Conservation (phyloP, 495 filamentous ascomycete genomes). For the Hyphodiscus hymeniophilus region DNA sequence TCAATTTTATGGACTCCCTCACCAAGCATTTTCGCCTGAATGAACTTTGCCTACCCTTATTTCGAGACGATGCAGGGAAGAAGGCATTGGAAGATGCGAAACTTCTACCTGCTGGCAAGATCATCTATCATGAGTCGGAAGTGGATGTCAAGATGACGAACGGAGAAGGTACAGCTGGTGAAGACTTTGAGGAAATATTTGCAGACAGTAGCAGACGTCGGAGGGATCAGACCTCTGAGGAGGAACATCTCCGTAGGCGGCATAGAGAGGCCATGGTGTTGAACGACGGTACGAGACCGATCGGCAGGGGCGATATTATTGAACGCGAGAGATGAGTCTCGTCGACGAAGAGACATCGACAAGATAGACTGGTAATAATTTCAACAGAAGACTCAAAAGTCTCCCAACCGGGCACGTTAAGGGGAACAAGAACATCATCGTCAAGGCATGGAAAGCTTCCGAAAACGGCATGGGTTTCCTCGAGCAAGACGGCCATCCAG, state of each 20-base stretch:
- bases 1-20: conserved; percentile 37
- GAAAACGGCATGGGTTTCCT: too few species aligned
- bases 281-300: conserved; percentile 48
- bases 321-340: conserved; percentile 27
- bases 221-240: conserved; percentile 38
- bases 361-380: neutral
- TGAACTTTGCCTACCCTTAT: conserved; percentile 32
- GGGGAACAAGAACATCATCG: too few species aligned
- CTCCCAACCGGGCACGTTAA: too few species aligned
- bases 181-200: conserved; percentile 20
- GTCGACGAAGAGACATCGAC: neutral
- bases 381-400: too few species aligned
- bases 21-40: conserved; percentile 36
- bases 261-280: conserved; percentile 58
- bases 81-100: conserved; percentile 33
- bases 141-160: conserved; percentile 12
- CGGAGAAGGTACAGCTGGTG: conserved; percentile 15
- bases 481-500: too few species aligned
- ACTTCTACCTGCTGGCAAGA: conserved; percentile 22
- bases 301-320: conserved; percentile 51
- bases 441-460: neutral
- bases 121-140: neutral
- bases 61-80: conserved; percentile 28
- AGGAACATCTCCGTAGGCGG: conserved; percentile 43
- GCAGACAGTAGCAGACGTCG: conserved; percentile 29